Percentiles rank a stretch among this genome's conserved stretches.
Evolutionary conservation across 768 basidiomycete genomes (phyloP).

Genomic region (Phaeolepiota aurea): DNA sequence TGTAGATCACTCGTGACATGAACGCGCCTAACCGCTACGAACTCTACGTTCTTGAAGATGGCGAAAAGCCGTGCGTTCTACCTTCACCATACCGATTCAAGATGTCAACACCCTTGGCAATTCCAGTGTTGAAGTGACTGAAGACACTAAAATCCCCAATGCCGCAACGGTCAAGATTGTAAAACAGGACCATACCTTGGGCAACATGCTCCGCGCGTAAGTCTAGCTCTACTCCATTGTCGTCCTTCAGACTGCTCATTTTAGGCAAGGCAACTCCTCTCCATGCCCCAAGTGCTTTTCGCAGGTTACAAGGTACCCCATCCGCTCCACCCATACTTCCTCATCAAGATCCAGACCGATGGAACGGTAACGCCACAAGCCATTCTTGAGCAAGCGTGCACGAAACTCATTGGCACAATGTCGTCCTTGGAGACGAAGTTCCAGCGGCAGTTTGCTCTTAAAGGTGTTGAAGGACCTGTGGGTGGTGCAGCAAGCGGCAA

Average conservation of each 20-base stretch:
- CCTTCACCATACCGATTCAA: conserved; percentile 8
- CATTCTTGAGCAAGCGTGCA: conserved; percentile 78
- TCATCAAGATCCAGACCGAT: conserved; percentile 94
- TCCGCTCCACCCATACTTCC: conserved; percentile 89
- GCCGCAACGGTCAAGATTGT: conserved; percentile 91
- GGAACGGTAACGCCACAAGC: conserved; percentile 75
- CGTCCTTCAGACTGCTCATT: conserved; percentile 3
- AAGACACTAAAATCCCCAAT: conserved; percentile 97
- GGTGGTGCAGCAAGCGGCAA: conserved; percentile 12
- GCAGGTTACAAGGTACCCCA: conserved; percentile 98
- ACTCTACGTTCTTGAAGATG: conserved; percentile 85
- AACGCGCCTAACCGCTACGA: conserved; percentile 95
- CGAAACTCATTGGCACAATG: conserved; percentile 67
- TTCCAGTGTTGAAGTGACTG: conserved; percentile 75
- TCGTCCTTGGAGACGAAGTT: conserved; percentile 66
- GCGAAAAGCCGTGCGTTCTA: conserved; percentile 81
- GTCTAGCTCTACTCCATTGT: conserved; percentile 18
- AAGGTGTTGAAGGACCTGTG: conserved; percentile 49
- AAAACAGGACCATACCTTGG: conserved; percentile 97
- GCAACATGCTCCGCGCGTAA: conserved; percentile 93
- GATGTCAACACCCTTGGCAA: conserved; percentile 4
- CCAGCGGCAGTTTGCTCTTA: conserved; percentile 76
- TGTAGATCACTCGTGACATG: conserved; percentile 38
- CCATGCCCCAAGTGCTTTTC: conserved; percentile 83
- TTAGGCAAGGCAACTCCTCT: conserved; percentile 73